Conservation (phyloP, 2,329 filamentous ascomycete species). For the Ascochyta fabae region DNA sequence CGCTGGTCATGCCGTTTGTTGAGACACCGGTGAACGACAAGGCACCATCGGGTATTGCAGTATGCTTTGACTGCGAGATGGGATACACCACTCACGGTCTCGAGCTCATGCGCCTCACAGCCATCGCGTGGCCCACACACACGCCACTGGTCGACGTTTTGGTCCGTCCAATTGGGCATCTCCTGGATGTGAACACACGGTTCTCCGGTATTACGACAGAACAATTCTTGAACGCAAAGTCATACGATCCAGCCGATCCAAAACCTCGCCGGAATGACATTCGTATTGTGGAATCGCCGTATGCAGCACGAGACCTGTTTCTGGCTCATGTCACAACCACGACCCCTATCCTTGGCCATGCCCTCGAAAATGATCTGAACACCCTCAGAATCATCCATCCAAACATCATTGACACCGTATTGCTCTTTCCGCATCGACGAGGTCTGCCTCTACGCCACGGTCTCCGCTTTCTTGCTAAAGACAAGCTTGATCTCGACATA, state of each 20-base stretch:
- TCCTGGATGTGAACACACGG: conserved; percentile 88
- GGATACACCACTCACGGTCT: conserved; percentile 88
- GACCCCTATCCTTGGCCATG: conserved; percentile 90
- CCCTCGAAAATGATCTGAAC: conserved; percentile 94
- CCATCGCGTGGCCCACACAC: conserved; percentile 83
- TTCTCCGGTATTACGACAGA: conserved; percentile 87
- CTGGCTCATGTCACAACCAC: conserved; percentile 75
- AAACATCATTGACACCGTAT: conserved; percentile 81
- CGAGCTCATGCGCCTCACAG: conserved; percentile 89
- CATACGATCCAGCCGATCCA: conserved; percentile 37
- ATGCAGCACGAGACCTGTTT: conserved; percentile 75
- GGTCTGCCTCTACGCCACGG: conserved; percentile 80
- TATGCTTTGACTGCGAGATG: conserved; percentile 98
- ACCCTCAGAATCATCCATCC: conserved; percentile 83
- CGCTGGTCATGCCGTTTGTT: conserved; percentile 78
- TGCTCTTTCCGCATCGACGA: conserved; percentile 79
- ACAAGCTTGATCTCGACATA: conserved; percentile 76
- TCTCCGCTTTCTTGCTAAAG: conserved; percentile 75
- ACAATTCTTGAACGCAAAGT: conserved; percentile 71
- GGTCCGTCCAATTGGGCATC: conserved; percentile 80
- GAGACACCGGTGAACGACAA: conserved; percentile 72
- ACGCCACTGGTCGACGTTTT: conserved; percentile 80
- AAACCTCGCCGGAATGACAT: conserved; percentile 52
- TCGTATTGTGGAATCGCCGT: conserved; percentile 77
- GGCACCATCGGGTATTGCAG: conserved; percentile 58